Base-by-base conservation (phyloP, 805 yeast genomes). In the Myxozyma sirexii region DNA sequence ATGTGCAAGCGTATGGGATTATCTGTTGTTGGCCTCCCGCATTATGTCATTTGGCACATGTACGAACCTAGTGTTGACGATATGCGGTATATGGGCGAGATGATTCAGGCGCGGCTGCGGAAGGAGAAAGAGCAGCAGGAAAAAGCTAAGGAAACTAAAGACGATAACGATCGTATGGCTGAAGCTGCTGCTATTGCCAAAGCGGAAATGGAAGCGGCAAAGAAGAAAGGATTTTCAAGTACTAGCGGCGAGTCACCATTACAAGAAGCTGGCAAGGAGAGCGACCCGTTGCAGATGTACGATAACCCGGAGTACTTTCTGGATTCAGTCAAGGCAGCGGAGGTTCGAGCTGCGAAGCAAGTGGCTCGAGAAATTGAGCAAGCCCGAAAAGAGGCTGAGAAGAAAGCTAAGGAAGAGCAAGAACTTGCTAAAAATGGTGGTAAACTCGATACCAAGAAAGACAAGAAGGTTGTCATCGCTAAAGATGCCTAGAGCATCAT, bases 41-140 rank as follows among this genome's bases (percentile, higher is more conserved):
- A 93, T 75, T 93, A 93, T 72, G 96, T 90, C 35, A 87, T 93
- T 56, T 93, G 98, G 98, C 97, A 91, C 74, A 86, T 90, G 65
- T 93, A 93, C 75, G 98, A 93, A 77, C 98, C 98, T 26, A 87
- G 96, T 19, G 84, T 86, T 26, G 97, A 92, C 73, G 98, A 93
- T 77, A 79, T 92, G 73, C 82, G 83, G 72, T 88, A 86, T 68
- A 75, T 76, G 74, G 69, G 70, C 53, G 74, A 74, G 62, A 71
- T 71, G 72, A 71, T 71, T 52, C 70, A 62, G 23, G 70, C 71
- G 47, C 76, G 76, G 56, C 70, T 74, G 62, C 71, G 77, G 15
- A 70, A 69, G 52, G 75, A 74, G 46, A 63, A 66, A 57, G 78
- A 77, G 57, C 69, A 43, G 37, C 56, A 43, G 37, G 57, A 45